A percentile compares a stretch with the other conserved stretches of the same genome.
Conservation (phyloP, 306 rosid genomes). For the Malus fusca region DNA sequence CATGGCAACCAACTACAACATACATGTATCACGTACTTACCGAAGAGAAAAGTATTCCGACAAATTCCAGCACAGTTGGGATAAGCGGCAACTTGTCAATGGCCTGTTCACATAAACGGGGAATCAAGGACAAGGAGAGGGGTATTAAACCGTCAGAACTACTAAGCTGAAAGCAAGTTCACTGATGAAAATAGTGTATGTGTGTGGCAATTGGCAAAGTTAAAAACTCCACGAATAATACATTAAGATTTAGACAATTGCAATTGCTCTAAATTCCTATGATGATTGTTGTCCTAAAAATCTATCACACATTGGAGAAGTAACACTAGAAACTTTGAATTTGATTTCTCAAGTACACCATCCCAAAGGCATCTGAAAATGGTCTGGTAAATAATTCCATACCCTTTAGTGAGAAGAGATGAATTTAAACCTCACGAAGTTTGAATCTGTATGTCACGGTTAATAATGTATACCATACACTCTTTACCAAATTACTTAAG, state of each 20-base stretch:
- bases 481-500: too few relatives aligned
- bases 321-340: background rate
- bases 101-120: slow-evolving; percentile 33
- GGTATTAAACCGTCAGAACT: background rate
- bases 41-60: slow-evolving; percentile 64
- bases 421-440: too few relatives aligned
- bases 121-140: background rate
- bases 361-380: background rate
- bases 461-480: too few relatives aligned
- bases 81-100: slow-evolving; percentile 69
- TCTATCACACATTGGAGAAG: background rate
- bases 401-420: too few relatives aligned
- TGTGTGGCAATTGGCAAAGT: background rate
- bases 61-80: slow-evolving; percentile 56
- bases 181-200: background rate
- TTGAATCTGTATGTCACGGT: too few relatives aligned
- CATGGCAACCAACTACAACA: background rate
- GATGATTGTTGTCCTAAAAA: background rate
- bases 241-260: background rate
- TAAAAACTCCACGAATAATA: background rate
- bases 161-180: background rate
- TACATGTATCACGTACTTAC: slow-evolving; percentile 37
- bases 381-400: background rate
- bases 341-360: background rate
- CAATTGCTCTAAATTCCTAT: background rate